Evolutionary conservation across 306 rosid species (phyloP).

Genomic region (Medicago truncatula): DNA sequence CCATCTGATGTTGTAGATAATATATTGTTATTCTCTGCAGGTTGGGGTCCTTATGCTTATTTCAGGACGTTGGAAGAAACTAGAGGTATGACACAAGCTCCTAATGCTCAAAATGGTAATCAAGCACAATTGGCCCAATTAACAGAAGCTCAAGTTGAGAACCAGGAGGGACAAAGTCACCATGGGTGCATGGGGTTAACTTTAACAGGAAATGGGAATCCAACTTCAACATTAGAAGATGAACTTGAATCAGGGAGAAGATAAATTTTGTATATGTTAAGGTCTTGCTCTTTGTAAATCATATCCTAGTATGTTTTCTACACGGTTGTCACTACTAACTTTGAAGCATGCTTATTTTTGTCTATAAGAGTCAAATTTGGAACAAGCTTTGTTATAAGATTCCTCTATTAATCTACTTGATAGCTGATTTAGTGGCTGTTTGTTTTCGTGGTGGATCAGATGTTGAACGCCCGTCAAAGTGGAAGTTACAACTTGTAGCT

Average conservation of each 20-base stretch:
- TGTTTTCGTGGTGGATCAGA: too few relatives aligned
- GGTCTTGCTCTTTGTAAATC: constrained; percentile 38
- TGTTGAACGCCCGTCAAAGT: too few relatives aligned
- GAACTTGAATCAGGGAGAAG: constrained; percentile 69
- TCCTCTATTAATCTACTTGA: neutral
- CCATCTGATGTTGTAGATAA: constrained; percentile 29
- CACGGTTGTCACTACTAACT: constrained; percentile 12
- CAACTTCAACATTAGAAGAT: constrained; percentile 47
- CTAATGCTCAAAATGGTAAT: constrained; percentile 40
- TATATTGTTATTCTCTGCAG: constrained; percentile 50
- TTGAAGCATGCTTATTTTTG: neutral
- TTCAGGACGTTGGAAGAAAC: constrained; percentile 65
- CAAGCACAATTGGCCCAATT: neutral
- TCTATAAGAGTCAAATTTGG: constrained; percentile 4
- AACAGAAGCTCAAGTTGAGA: constrained; percentile 44
- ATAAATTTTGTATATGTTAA: constrained; percentile 33
- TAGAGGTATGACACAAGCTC: constrained; percentile 34
- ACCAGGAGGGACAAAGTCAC: constrained; percentile 47
- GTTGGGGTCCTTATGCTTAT: constrained; percentile 94
- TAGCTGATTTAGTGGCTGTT: neutral
- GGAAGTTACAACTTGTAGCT: neutral
- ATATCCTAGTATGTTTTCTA: constrained; percentile 18
- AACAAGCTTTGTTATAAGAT: neutral
- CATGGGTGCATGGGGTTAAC: constrained; percentile 60
- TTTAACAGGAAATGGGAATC: constrained; percentile 42